Percentiles rank a stretch among this genome's conserved stretches.
Conservation (phyloP, 1,284 basidiomycete species). For the Cryptococcus sp. region DNA sequence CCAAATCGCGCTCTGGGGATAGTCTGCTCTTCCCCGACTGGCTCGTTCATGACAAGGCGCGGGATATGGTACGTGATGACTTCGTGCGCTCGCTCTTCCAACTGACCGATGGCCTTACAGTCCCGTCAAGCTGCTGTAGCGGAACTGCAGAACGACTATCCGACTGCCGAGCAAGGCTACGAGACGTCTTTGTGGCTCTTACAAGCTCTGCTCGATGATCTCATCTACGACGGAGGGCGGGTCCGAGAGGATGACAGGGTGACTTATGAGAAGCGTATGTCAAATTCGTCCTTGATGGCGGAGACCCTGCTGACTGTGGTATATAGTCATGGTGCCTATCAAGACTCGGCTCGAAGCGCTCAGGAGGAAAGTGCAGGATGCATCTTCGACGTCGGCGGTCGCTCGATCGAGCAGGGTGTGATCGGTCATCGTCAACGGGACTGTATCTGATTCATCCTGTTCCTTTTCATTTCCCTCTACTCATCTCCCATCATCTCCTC, state of each 20-base stretch:
- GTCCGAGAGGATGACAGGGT: conserved; percentile 80
- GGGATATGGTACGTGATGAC: conserved; percentile 53
- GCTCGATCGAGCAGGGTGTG: background rate
- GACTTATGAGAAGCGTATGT: conserved; percentile 77
- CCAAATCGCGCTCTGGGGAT: conserved; percentile 56
- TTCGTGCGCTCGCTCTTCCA: background rate
- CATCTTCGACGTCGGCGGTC: background rate
- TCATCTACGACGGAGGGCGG: conserved; percentile 76
- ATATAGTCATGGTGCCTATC: conserved; percentile 32
- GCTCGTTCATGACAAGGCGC: conserved; percentile 60
- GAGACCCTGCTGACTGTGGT: background rate
- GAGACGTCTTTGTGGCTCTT: conserved; percentile 93
- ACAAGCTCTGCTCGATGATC: conserved; percentile 85
- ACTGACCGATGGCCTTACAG: conserved; percentile 70
- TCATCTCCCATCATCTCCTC: background rate
- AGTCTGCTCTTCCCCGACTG: conserved; percentile 58
- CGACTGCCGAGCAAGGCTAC: conserved; percentile 86
- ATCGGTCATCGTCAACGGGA: background rate
- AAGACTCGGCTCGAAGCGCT: conserved; percentile 29
- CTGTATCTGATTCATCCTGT: background rate
- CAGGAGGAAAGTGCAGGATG: conserved; percentile 26
- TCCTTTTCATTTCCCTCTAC: background rate
- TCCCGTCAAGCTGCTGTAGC: conserved; percentile 88
- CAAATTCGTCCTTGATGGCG: background rate
- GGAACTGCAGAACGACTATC: conserved; percentile 76